Conservation (phyloP, 441 rosid species). For the Erodium moschatum region DNA sequence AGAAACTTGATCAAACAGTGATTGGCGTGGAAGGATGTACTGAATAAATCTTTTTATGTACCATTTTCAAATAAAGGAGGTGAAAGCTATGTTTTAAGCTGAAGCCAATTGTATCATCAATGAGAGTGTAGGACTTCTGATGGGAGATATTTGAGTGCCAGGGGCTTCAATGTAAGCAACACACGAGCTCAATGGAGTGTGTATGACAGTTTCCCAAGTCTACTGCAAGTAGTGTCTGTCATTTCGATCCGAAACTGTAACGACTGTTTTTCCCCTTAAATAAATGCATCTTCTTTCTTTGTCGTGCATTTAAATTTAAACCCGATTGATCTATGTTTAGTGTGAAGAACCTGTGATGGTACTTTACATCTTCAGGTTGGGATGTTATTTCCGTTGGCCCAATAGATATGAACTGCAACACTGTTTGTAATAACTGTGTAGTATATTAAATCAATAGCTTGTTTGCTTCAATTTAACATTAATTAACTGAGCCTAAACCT, state of each 20-base stretch:
- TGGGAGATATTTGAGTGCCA: background rate
- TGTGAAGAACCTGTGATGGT: too few relatives aligned
- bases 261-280: too few relatives aligned
- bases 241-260: too few relatives aligned
- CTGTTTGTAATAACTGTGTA: background rate
- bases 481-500: background rate
- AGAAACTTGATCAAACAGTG: constrained; percentile 59
- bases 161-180: background rate
- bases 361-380: too few relatives aligned
- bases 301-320: too few relatives aligned
- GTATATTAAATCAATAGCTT: background rate
- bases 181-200: too few relatives aligned
- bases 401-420: background rate
- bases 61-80: background rate
- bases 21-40: constrained; percentile 5
- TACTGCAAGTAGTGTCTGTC: too few relatives aligned
- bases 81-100: background rate
- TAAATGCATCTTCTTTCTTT: too few relatives aligned
- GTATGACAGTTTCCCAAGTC: too few relatives aligned
- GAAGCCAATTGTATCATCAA: background rate
- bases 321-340: too few relatives aligned
- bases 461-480: background rate
- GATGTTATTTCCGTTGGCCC: too few relatives aligned
- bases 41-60: too few relatives aligned
- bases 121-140: background rate